Percentiles rank a stretch among this genome's conserved stretches.
Evolutionary conservation across 495 filamentous ascomycete species (phyloP).

Genomic region (Hypoxylon subgilvum): DNA sequence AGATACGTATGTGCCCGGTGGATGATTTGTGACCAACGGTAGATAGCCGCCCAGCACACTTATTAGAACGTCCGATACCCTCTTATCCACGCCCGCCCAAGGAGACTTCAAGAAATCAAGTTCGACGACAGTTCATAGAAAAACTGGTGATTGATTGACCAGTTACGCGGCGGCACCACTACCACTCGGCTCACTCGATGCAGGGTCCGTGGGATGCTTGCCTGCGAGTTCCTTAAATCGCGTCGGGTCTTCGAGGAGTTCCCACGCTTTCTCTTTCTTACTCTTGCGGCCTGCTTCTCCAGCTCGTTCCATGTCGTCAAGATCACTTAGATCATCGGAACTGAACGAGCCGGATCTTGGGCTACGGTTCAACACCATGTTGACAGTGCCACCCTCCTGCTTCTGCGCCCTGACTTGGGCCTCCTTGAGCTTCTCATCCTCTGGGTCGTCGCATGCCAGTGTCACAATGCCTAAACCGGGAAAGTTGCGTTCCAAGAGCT

Average conservation of each 20-base stretch:
- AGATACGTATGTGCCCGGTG: not conserved
- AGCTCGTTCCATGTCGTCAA: conserved; percentile 60
- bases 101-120: not conserved
- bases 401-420: conserved; percentile 60
- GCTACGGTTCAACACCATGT: conserved; percentile 70
- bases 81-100: not conserved
- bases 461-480: conserved; percentile 73
- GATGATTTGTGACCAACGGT: conserved; percentile 4
- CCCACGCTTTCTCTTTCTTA: conserved; percentile 53
- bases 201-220: conserved; percentile 1
- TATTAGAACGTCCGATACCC: conserved; percentile 1
- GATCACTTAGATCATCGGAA: conserved; percentile 75
- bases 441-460: conserved; percentile 73
- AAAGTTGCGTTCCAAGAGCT: conserved; percentile 72
- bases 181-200: conserved; percentile 19
- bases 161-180: conserved; percentile 20
- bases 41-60: conserved; percentile 1
- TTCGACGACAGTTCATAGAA: not conserved
- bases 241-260: conserved; percentile 48
- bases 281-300: conserved; percentile 43
- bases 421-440: conserved; percentile 62
- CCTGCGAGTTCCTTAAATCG: conserved; percentile 36
- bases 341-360: conserved; percentile 62
- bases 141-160: not conserved
- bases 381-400: conserved; percentile 63